Percentiles rank a stretch among this genome's conserved stretches.
phyloP scores from a whole-genome alignment of 148 eudicot genomes.

The Vaccinium vitisidaea region DNA sequence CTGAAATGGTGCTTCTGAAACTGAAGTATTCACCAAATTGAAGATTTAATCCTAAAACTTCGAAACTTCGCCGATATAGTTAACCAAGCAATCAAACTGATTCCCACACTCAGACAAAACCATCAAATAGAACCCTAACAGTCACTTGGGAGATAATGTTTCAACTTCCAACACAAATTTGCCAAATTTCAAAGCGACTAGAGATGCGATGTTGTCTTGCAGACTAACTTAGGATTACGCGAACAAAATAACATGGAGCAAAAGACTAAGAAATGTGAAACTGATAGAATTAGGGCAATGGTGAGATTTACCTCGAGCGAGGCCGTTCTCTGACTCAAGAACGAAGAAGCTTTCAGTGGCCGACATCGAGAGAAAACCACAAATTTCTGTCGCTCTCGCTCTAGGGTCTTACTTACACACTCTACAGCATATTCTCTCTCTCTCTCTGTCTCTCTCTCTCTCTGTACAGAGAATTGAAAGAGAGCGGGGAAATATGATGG shows the following conservation, averaged over 20 bases:
- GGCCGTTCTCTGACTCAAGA: conserved; percentile 17
- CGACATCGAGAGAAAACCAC: conserved; percentile 18
- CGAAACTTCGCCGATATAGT: not conserved
- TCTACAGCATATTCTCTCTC: not conserved
- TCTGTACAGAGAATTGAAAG: not conserved
- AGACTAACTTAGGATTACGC: not conserved
- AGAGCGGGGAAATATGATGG: not conserved
- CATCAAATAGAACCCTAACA: not conserved
- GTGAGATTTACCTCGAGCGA: conserved; percentile 18
- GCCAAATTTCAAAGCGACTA: not conserved
- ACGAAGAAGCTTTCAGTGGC: conserved; percentile 19
- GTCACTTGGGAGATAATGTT: conserved; percentile 4
- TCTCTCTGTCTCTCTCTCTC: not conserved
- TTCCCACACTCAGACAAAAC: not conserved
- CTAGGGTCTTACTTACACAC: not conserved
- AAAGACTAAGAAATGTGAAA: not conserved
- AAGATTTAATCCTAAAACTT: not conserved
- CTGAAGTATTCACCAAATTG: not conserved
- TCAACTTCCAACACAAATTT: not conserved
- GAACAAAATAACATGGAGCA: not conserved
- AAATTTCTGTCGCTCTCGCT: not conserved
- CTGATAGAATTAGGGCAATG: not conserved
- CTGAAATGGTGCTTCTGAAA: not conserved
- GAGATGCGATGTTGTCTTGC: not conserved
- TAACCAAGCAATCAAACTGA: not conserved